phyloP scores from a whole-genome alignment of 2,329 filamentous ascomycete genomes.

The Ustulina deusta region DNA sequence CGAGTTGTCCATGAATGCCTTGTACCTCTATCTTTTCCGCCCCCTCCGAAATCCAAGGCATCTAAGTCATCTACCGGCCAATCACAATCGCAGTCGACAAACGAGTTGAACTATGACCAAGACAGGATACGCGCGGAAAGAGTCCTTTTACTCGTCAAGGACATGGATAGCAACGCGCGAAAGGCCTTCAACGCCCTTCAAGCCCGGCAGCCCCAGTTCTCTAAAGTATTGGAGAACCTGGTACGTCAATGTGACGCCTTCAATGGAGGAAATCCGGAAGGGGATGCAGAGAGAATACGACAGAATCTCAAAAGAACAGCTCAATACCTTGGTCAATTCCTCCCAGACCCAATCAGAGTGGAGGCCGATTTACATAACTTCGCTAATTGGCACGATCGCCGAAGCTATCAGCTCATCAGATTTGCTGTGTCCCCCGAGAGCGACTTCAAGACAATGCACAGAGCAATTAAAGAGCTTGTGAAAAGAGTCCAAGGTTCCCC shows the following conservation, averaged over 20 bases:
- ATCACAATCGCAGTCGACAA: constrained; percentile 63
- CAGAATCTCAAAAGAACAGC: constrained; percentile 78
- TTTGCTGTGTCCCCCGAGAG: constrained; percentile 87
- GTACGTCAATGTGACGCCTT: constrained; percentile 87
- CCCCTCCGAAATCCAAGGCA: constrained; percentile 69
- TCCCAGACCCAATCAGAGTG: constrained; percentile 80
- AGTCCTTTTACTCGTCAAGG: constrained; percentile 83
- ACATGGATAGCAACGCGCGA: constrained; percentile 81
- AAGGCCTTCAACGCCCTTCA: constrained; percentile 91
- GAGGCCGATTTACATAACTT: constrained; percentile 87
- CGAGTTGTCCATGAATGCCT: constrained; percentile 87
- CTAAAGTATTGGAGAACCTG: constrained; percentile 79
- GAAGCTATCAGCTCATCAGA: constrained; percentile 88
- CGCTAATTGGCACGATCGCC: constrained; percentile 88
- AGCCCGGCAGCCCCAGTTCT: constrained; percentile 78
- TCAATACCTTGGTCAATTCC: constrained; percentile 76
- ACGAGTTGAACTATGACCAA: constrained; percentile 67
- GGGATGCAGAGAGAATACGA: constrained; percentile 77
- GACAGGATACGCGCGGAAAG: constrained; percentile 86
- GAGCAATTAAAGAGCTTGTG: constrained; percentile 89
- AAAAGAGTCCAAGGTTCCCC: constrained; percentile 81
- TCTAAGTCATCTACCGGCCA: constrained; percentile 72
- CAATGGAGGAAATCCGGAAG: constrained; percentile 85
- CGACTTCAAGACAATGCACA: constrained; percentile 91
- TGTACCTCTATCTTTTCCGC: constrained; percentile 89